Evolutionary conservation across 768 basidiomycete species (phyloP).

Genomic region (Suillus fuscotomentosus): DNA sequence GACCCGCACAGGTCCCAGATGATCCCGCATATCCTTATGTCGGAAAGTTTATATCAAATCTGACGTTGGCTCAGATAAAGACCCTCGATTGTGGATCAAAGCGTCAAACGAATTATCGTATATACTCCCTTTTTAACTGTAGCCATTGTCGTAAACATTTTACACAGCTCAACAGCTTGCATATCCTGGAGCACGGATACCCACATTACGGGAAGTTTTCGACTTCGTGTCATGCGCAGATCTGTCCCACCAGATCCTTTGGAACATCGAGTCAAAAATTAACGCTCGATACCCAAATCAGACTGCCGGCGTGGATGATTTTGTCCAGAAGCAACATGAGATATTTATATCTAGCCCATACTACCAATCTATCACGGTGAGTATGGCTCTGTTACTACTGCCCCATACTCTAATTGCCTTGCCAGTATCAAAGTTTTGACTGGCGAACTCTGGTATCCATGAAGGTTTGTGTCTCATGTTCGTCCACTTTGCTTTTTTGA

Average conservation of each 20-base stretch:
- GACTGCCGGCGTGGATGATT: conserved; percentile 55
- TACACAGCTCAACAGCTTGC: conserved; percentile 56
- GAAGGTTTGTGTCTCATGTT: conserved; percentile 45
- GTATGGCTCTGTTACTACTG: conserved; percentile 16
- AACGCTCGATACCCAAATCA: conserved; percentile 51
- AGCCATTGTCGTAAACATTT: conserved; percentile 2
- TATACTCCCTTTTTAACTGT: conserved; percentile 18
- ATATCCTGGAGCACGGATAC: conserved; percentile 68
- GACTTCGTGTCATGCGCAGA: conserved; percentile 75
- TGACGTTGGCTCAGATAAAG: conserved; percentile 76
- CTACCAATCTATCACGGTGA: conserved; percentile 59
- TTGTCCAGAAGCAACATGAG: conserved; percentile 60
- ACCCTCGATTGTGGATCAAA: conserved; percentile 80
- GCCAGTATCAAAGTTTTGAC: conserved; percentile 77
- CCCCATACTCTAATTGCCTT: not conserved
- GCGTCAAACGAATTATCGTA: conserved; percentile 59
- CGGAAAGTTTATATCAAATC: conserved; percentile 73
- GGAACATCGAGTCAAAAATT: conserved; percentile 83
- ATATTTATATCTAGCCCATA: conserved; percentile 62
- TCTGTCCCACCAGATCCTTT: conserved; percentile 54
- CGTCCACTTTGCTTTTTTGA: not conserved
- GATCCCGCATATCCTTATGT: conserved; percentile 74
- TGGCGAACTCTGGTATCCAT: conserved; percentile 75
- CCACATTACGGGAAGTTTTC: conserved; percentile 74
- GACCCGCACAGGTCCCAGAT: conserved; percentile 39